These are phyloP conservation scores for Dentipellis fragilis DNA, from an alignment of 768 basidiomycete species.

Conservation along the genomic window DNA sequence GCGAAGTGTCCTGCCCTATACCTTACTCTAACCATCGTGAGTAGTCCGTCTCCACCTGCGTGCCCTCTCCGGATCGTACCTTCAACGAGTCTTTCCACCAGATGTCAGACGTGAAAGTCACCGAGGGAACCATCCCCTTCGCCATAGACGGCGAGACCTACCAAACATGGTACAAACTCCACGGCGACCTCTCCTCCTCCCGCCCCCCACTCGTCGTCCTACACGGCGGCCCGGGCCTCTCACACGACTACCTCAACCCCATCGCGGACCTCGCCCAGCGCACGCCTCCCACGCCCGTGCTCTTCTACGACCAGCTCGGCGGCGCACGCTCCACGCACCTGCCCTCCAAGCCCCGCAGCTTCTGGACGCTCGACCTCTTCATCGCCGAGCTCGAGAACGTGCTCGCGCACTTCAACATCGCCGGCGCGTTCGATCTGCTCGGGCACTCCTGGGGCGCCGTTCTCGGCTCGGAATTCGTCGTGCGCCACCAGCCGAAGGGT, in stretches of 20 bases:
- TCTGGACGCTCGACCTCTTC: slow-evolving; percentile 40
- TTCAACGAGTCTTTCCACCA: no score
- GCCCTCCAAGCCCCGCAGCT: slow-evolving; percentile 20
- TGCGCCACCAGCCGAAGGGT: slow-evolving; percentile 29
- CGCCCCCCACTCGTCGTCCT: slow-evolving; percentile 16
- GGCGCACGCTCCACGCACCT: slow-evolving; percentile 34
- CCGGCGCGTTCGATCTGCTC: slow-evolving; percentile 28
- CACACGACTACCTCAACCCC: slow-evolving; percentile 18
- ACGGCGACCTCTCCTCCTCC: slow-evolving; percentile 15
- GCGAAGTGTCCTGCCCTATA: no score
- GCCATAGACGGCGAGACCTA: slow-evolving; percentile 6
- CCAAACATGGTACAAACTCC: slow-evolving; percentile 20
- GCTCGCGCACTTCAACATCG: slow-evolving; percentile 30
- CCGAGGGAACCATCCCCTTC: slow-evolving; percentile 17
- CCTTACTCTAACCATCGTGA: no score
- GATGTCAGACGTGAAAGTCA: background rate
- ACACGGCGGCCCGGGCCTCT: slow-evolving; percentile 1
- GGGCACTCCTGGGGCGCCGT: slow-evolving; percentile 54
- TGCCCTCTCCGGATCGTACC: no score
- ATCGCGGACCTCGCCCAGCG: slow-evolving; percentile 14
- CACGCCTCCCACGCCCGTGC: slow-evolving; percentile 22
- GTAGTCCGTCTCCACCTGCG: no score
- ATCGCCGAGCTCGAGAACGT: slow-evolving; percentile 16
- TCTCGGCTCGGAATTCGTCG: slow-evolving; percentile 31
- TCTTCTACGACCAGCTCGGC: slow-evolving; percentile 45